phyloP scores from a whole-genome alignment of 2,329 filamentous ascomycete species.

The Coleophoma eucalyptorum region DNA sequence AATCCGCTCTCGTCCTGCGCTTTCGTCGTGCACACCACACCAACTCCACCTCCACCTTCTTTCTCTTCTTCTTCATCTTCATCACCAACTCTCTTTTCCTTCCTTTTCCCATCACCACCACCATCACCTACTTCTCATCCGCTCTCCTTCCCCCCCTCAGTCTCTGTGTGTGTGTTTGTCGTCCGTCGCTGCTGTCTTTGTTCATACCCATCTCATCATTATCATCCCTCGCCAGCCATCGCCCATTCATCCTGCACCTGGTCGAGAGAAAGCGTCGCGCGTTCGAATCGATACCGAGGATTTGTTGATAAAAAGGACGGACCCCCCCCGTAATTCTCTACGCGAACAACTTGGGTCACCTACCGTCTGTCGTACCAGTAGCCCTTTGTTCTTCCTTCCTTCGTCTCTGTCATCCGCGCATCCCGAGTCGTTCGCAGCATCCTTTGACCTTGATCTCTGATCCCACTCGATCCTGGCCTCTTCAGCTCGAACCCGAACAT shows the following conservation, averaged over 20 bases:
- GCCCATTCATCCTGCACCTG: slow-evolving; percentile 11
- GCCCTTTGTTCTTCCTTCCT: too few relatives aligned
- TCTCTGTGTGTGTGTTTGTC: background rate
- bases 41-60: background rate
- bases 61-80: slow-evolving; percentile 11
- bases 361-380: background rate
- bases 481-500: too few relatives aligned
- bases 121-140: slow-evolving; percentile 7
- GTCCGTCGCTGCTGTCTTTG: background rate
- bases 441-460: too few relatives aligned
- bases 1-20: too few relatives aligned
- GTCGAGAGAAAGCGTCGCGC: slow-evolving; percentile 2
- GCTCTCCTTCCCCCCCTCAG: slow-evolving; percentile 3
- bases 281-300: background rate
- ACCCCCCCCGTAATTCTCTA: background rate
- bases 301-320: background rate
- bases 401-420: too few relatives aligned
- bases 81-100: slow-evolving; percentile 13
- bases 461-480: too few relatives aligned
- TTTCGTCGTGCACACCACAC: too few relatives aligned
- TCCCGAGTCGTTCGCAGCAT: too few relatives aligned
- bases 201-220: slow-evolving; percentile 1
- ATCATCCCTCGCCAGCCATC: background rate
- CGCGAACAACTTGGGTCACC: background rate
- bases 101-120: slow-evolving; percentile 8